Conservation (phyloP, 2,329 filamentous ascomycete species). For the Incumbomyces delicatus region DNA sequence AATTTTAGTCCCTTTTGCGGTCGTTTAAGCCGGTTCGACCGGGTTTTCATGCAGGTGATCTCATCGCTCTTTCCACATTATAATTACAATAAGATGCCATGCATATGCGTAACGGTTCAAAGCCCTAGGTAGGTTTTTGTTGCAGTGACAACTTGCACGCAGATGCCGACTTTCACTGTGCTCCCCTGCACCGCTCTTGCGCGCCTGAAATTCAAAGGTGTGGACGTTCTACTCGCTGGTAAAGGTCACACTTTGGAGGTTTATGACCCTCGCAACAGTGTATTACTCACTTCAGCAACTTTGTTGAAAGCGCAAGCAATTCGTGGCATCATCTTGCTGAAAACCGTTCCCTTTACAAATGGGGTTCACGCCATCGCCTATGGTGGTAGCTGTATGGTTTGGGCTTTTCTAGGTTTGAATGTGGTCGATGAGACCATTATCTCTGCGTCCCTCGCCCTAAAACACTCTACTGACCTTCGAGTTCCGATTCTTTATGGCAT, state of each 20-base stretch:
- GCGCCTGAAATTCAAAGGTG: slow-evolving; percentile 22
- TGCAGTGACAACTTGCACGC: too few species aligned
- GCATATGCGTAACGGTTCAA: too few species aligned
- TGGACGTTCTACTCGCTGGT: slow-evolving; percentile 28
- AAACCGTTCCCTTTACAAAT: neutral
- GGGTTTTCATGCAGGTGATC: too few species aligned
- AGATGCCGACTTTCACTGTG: slow-evolving; percentile 16
- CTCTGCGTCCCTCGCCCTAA: neutral
- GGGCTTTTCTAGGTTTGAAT: neutral
- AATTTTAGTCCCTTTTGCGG: too few species aligned
- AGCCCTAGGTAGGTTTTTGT: too few species aligned
- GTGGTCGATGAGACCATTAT: slow-evolving; percentile 32
- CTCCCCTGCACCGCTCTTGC: slow-evolving; percentile 34
- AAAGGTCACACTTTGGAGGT: slow-evolving; percentile 29
- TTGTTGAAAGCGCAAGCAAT: slow-evolving; percentile 15
- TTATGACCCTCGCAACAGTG: slow-evolving; percentile 27
- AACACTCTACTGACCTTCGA: neutral
- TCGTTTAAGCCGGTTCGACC: too few species aligned
- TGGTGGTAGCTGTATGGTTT: neutral
- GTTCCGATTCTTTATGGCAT: neutral
- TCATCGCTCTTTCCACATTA: too few species aligned
- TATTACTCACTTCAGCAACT: slow-evolving; percentile 24
- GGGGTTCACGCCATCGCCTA: slow-evolving; percentile 18
- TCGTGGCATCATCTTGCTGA: slow-evolving; percentile 9
- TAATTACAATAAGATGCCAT: too few species aligned